Percentiles rank a stretch among this genome's conserved stretches.
These are phyloP conservation scores for Chalciporus sp. DNA, from an alignment of 1,284 basidiomycete genomes.

Conservation along the genomic window DNA sequence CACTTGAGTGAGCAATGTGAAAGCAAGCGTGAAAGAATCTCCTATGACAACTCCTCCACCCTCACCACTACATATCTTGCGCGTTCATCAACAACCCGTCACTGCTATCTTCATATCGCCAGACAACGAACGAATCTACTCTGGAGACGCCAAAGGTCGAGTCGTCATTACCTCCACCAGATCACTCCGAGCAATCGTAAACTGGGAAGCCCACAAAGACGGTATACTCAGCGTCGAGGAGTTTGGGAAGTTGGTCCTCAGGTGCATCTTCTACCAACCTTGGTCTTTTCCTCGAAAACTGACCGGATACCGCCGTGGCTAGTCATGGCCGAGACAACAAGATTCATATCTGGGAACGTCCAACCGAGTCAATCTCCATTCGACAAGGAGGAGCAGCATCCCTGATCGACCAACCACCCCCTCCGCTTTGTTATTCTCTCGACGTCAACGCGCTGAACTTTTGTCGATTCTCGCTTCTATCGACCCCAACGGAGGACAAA, in stretches of 20 bases:
- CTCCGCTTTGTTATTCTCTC: conserved; percentile 62
- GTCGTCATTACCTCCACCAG: conserved; percentile 74
- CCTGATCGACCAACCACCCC: conserved; percentile 49
- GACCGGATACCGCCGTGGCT: not conserved
- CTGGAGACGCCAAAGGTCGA: conserved; percentile 76
- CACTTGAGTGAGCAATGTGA: too few relatives aligned
- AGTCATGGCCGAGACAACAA: conserved; percentile 87
- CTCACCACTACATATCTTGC: conserved; percentile 73
- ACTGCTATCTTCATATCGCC: conserved; percentile 59
- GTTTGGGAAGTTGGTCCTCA: conserved; percentile 65
- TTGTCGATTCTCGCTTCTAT: conserved; percentile 73
- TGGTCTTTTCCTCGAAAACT: not conserved
- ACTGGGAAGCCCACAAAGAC: conserved; percentile 81
- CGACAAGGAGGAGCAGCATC: conserved; percentile 59
- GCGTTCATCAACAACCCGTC: conserved; percentile 66
- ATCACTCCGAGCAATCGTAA: conserved; percentile 66
- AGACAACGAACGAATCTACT: conserved; percentile 77
- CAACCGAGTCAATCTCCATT: conserved; percentile 44
- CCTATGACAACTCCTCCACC: conserved; percentile 35
- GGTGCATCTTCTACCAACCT: conserved; percentile 49
- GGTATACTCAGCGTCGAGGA: conserved; percentile 78
- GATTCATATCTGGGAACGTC: conserved; percentile 66
- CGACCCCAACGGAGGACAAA: conserved; percentile 15
- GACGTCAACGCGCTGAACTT: conserved; percentile 91
- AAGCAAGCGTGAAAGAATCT: not conserved